These are phyloP conservation scores for Chrysoporthe cubensis DNA, from an alignment of 2,329 filamentous ascomycete species.

Conservation along the genomic window DNA sequence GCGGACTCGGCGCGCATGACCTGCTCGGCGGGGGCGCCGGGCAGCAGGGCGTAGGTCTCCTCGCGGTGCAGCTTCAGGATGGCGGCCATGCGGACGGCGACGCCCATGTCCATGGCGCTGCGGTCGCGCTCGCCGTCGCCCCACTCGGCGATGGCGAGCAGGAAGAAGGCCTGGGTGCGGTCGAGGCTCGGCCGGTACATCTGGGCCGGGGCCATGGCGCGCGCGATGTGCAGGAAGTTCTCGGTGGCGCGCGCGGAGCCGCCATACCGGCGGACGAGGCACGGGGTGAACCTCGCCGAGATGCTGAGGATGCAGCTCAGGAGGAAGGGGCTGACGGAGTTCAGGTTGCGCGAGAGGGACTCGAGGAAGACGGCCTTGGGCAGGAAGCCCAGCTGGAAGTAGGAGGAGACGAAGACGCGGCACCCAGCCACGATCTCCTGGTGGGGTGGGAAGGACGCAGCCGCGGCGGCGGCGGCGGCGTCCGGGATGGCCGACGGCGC, in stretches of 20 bases:
- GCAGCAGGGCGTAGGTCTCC: slow-evolving; percentile 39
- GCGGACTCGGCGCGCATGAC: slow-evolving; percentile 40
- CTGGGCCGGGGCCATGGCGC: slow-evolving; percentile 33
- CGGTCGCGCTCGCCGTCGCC: slow-evolving; percentile 39
- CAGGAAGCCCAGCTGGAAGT: slow-evolving; percentile 40
- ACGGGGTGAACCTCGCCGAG: slow-evolving; percentile 39
- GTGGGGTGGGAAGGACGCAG: slow-evolving; percentile 29
- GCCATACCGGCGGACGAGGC: slow-evolving; percentile 34
- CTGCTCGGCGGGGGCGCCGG: slow-evolving; percentile 35
- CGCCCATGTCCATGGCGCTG: slow-evolving; percentile 43
- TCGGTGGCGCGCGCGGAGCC: slow-evolving; percentile 34
- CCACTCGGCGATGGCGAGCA: slow-evolving; percentile 40
- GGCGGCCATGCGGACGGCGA: slow-evolving; percentile 42
- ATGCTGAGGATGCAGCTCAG: slow-evolving; percentile 37
- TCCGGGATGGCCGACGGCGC: slow-evolving; percentile 6
- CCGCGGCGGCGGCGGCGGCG: not conserved
- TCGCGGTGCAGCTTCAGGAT: slow-evolving; percentile 43
- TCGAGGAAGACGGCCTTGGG: slow-evolving; percentile 39
- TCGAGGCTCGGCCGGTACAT: slow-evolving; percentile 39
- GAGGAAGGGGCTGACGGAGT: slow-evolving; percentile 36
- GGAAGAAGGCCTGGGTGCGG: slow-evolving; percentile 38
- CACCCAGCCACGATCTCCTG: slow-evolving; percentile 37
- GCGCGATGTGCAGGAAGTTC: slow-evolving; percentile 35
- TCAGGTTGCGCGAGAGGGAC: slow-evolving; percentile 30
- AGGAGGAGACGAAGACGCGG: slow-evolving; percentile 36